phyloP scores from a whole-genome alignment of 1,139 yeast species.

The Lodderomyces oxycetoniae region DNA sequence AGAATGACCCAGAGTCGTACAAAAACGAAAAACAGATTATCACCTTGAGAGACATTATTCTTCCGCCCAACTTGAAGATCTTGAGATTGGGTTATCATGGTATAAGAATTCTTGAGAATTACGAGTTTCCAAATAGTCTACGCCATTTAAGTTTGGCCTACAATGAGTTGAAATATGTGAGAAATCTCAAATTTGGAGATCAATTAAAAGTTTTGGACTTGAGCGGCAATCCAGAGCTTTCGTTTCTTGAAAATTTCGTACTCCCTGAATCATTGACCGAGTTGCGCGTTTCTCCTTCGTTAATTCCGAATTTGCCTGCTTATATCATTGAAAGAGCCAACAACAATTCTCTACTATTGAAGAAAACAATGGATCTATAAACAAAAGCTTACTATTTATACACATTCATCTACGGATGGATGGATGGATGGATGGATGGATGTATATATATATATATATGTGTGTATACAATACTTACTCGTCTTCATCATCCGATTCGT shows the following conservation, averaged over 20 bases:
- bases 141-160: conserved; percentile 33
- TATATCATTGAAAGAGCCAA: conserved; percentile 42
- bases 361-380: conserved; percentile 18
- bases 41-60: conserved; percentile 39
- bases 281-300: conserved; percentile 34
- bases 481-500: conserved; percentile 41
- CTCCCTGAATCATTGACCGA: conserved; percentile 38
- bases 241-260: conserved; percentile 34
- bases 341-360: conserved; percentile 27
- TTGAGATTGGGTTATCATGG: conserved; percentile 40
- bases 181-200: conserved; percentile 36
- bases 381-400: no score
- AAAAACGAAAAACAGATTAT: conserved; percentile 43
- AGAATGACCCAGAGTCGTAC: conserved; percentile 38
- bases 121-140: conserved; percentile 37
- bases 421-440: no score
- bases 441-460: neutral
- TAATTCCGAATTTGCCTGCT: conserved; percentile 35
- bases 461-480: conserved; percentile 2
- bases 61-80: conserved; percentile 35
- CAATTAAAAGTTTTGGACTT: conserved; percentile 33
- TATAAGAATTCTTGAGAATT: conserved; percentile 34
- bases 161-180: conserved; percentile 37
- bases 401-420: no score
- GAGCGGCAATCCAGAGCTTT: conserved; percentile 42